Evolutionary conservation across 805 yeast genomes (phyloP).

Genomic region (Starmera pachycereana): DNA sequence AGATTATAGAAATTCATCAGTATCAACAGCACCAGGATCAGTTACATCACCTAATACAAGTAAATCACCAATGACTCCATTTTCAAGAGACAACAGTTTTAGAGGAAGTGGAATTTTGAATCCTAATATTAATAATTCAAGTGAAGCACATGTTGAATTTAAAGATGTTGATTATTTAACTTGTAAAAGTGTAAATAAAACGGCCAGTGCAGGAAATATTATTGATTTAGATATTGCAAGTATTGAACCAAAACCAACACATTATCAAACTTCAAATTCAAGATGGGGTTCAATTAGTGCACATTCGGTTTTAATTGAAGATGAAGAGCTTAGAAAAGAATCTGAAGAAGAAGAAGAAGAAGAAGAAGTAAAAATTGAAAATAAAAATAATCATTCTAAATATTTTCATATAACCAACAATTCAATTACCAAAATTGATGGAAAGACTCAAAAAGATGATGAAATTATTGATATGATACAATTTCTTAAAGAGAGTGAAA

Average conservation of each 20-base stretch:
- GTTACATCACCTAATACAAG: neutral
- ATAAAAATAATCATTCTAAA: no score
- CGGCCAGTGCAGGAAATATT: slow-evolving; percentile 1
- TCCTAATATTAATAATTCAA: neutral
- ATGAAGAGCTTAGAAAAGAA: neutral
- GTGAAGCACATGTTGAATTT: neutral
- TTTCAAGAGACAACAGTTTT: neutral
- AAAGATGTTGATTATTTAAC: neutral
- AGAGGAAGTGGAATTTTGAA: neutral
- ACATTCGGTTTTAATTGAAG: neutral
- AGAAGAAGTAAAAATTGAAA: no score
- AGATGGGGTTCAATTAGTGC: neutral
- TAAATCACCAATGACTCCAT: neutral
- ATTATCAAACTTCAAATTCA: neutral
- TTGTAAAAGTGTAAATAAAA: neutral
- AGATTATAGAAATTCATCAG: neutral
- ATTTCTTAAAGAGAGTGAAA: slow-evolving; percentile 13
- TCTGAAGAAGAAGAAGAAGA: no score
- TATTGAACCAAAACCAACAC: slow-evolving; percentile 4
- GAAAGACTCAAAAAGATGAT: neutral
- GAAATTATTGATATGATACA: slow-evolving; percentile 8
- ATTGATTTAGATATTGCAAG: slow-evolving; percentile 11
- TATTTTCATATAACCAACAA: no score
- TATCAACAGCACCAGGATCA: neutral
- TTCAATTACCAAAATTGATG: neutral